phyloP scores from a whole-genome alignment of 2,329 filamentous ascomycete species.

The Ascochyta rabiei region DNA sequence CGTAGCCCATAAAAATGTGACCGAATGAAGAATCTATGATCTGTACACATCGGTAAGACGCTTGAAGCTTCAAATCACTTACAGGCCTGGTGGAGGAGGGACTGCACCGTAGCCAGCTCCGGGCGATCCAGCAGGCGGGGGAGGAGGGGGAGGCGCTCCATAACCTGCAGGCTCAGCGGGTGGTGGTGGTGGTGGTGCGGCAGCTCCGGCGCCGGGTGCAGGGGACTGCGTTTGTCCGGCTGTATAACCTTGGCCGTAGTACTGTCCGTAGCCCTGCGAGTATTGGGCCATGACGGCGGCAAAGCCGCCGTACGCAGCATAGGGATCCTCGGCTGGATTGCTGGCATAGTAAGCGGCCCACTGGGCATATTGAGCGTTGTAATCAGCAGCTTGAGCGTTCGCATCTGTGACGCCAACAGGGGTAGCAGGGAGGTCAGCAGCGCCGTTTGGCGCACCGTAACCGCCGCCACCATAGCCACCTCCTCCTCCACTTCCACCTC shows the following conservation, averaged over 20 bases:
- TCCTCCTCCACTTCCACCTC: slow-evolving; percentile 43
- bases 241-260: slow-evolving; percentile 35
- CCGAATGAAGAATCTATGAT: background rate
- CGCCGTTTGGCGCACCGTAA: slow-evolving; percentile 41
- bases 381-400: slow-evolving; percentile 60
- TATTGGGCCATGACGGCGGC: slow-evolving; percentile 38
- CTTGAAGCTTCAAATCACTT: slow-evolving; percentile 19
- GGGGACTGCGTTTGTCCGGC: slow-evolving; percentile 33
- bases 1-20: background rate
- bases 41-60: slow-evolving; percentile 10
- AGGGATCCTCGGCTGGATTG: slow-evolving; percentile 83
- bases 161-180: slow-evolving; percentile 39
- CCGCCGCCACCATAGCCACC: slow-evolving; percentile 42
- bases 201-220: slow-evolving; percentile 34
- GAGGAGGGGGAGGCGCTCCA: slow-evolving; percentile 40
- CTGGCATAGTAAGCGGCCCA: slow-evolving; percentile 67
- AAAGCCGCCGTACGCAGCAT: slow-evolving; percentile 86
- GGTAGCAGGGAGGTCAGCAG: slow-evolving; percentile 35
- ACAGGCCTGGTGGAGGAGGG: slow-evolving; percentile 24
- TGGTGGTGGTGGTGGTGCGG: slow-evolving; percentile 40
- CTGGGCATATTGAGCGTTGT: slow-evolving; percentile 81
- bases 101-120: slow-evolving; percentile 44
- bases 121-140: slow-evolving; percentile 43
- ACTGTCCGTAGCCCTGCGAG: slow-evolving; percentile 38
- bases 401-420: slow-evolving; percentile 53